A percentile compares a stretch with the other conserved stretches of the same genome.
These are phyloP conservation scores for Thalassiosira ordinaria DNA, from an alignment of 352 stramenopile species.

Conservation along the genomic window DNA sequence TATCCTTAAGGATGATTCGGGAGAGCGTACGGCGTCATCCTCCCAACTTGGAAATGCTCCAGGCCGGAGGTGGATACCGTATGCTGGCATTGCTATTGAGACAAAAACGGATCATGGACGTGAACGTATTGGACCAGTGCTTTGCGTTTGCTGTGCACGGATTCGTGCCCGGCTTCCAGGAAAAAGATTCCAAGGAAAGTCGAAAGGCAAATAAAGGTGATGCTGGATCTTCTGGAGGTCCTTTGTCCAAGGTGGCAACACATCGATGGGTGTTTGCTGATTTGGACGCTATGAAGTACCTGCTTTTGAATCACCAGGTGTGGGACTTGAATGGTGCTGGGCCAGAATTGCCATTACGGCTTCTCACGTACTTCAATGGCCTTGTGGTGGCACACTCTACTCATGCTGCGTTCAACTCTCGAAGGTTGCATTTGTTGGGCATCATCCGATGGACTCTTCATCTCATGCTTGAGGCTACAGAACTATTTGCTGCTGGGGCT, in stretches of 20 bases:
- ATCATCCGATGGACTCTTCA: conserved; percentile 86
- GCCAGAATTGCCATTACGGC: conserved; percentile 72
- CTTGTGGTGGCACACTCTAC: conserved; percentile 80
- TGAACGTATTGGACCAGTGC: conserved; percentile 82
- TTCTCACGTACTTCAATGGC: conserved; percentile 83
- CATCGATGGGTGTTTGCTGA: conserved; percentile 85
- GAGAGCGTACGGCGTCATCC: conserved; percentile 75
- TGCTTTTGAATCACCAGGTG: conserved; percentile 87
- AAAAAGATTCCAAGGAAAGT: conserved; percentile 42
- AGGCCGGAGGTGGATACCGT: conserved; percentile 80
- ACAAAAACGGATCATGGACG: conserved; percentile 83
- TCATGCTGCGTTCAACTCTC: conserved; percentile 86
- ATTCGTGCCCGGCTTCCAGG: conserved; percentile 68
- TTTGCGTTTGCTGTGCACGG: conserved; percentile 86
- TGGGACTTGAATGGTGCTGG: conserved; percentile 82
- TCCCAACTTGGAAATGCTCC: conserved; percentile 85
- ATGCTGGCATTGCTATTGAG: conserved; percentile 81
- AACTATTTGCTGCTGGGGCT: conserved; percentile 77
- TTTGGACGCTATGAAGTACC: conserved; percentile 87
- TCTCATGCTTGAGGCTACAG: conserved; percentile 85
- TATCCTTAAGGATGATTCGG: conserved; percentile 80
- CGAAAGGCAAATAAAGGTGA: no score
- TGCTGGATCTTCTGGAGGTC: conserved; percentile 30
- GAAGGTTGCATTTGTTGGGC: conserved; percentile 80
- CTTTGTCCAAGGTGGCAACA: conserved; percentile 50